A percentile compares a stretch with the other conserved stretches of the same genome.
phyloP scores from a whole-genome alignment of 345 rosid genomes.

The Citrus australasica region DNA sequence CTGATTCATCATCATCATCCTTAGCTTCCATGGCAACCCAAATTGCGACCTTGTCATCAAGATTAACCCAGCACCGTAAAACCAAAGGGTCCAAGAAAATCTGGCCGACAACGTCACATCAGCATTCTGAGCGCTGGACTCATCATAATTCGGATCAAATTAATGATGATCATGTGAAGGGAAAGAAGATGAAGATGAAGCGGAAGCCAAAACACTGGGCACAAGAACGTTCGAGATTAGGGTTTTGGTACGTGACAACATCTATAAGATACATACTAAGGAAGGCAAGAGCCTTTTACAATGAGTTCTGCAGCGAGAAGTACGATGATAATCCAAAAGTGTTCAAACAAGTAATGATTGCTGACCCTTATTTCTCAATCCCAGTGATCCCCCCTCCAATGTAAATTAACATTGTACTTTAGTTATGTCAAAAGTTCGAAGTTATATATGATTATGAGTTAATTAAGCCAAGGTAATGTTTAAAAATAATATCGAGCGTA shows the following conservation, averaged over 20 bases:
- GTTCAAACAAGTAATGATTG: slow-evolving; percentile 5
- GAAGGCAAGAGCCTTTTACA: slow-evolving; percentile 47
- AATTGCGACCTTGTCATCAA: neutral
- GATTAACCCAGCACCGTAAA: neutral
- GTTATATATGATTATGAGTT: neutral
- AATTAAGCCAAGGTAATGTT: neutral
- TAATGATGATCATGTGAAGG: neutral
- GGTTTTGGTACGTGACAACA: slow-evolving; percentile 32
- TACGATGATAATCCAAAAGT: neutral
- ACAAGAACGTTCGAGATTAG: neutral
- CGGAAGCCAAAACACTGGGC: neutral
- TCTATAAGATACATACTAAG: slow-evolving; percentile 36
- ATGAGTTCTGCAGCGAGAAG: slow-evolving; percentile 35
- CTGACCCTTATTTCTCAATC: slow-evolving; percentile 44
- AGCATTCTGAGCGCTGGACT: neutral
- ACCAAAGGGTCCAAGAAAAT: neutral
- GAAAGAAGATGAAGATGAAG: neutral
- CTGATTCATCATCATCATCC: too few species aligned
- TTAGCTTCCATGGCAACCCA: slow-evolving; percentile 13
- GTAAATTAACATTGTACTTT: neutral
- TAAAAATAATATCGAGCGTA: neutral
- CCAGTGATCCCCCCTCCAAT: slow-evolving; percentile 35
- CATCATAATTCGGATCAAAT: too few species aligned
- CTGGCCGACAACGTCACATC: neutral
- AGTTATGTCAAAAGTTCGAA: neutral